Evolutionary conservation across 2,329 filamentous ascomycete species (phyloP), one percentile per base, ranked within the genome.

Genomic region (Neocatenulostroma microsporum): DNA sequence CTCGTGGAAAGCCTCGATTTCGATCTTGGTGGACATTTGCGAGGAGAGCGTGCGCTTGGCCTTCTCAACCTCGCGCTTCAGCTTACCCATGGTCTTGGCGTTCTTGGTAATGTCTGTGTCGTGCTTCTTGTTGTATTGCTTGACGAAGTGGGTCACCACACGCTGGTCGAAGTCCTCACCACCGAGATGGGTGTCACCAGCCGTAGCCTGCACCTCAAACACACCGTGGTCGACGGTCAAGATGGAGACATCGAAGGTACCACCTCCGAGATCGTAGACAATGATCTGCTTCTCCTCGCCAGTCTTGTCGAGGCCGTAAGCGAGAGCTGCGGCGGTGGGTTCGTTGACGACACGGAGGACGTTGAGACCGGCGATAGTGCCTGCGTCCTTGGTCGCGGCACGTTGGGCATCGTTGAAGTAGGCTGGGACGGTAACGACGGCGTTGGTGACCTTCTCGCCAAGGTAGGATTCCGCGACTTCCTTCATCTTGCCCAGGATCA

Each of bases 391-490:
- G 68, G 89, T 96, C 55, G 87, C 87, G 72, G 95, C 89, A 70
- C 89, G 85, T 71, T 96, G 89, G 40, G 85, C 89, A 68, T 96
- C 89, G 70, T 95, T 96, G 78, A 96, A 96, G 76, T 96, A 96
- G 57, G 89, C 89, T 47, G 89, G 89, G 31, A 95, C 89, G 45
- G 89, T 96, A 53, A 96, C 89, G 46, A 96, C 89, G 54, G 87
- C 89, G 63, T 96, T 95, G 76, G 91, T 89, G 60, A 94, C 72
- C 44, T 80, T 78, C 74, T 87, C 93, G 68, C 82, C 79, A 49
- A 95, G 78, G 70, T 93, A 94, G 45, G 82, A 73, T 73, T 95
- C 88, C 50, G 89, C 89, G 37, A 89, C 95, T 74, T 95, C 89
- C 80, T 94, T 95, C 82, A 87, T 87, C 76, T 85, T 84, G 64